Conservation (phyloP, 2,329 filamentous ascomycete species). For the Ramularia collo-cygni region DNA sequence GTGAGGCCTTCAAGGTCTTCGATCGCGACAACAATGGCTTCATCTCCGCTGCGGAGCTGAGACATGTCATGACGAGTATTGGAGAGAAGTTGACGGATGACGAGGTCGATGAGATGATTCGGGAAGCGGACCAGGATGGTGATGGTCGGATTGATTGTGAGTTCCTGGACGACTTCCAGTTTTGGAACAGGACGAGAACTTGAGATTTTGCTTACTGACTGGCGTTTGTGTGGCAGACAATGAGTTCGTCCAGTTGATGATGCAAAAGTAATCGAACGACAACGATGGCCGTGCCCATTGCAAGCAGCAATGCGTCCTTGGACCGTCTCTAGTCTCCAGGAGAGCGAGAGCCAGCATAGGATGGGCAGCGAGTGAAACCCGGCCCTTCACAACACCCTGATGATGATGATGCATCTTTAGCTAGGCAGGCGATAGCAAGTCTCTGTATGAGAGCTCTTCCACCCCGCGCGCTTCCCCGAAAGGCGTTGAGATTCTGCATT, state of each 20-base stretch:
- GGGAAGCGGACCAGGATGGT: constrained; percentile 58
- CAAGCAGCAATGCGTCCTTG: not conserved
- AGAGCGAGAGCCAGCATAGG: not conserved
- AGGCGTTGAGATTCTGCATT: no score
- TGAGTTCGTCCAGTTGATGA: constrained; percentile 51
- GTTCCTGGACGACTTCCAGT: no score
- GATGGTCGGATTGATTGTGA: constrained; percentile 59
- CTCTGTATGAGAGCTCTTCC: no score
- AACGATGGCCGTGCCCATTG: not conserved
- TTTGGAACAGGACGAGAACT: no score
- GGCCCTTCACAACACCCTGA: not conserved
- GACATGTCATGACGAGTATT: constrained; percentile 57
- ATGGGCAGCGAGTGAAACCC: not conserved
- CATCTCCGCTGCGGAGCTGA: constrained; percentile 56
- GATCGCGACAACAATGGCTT: constrained; percentile 60
- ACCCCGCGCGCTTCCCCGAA: no score
- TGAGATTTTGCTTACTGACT: constrained; percentile 1
- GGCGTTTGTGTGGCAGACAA: constrained; percentile 46
- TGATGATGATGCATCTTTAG: constrained; percentile 1
- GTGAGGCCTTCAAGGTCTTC: constrained; percentile 60
- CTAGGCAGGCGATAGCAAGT: constrained; percentile 2
- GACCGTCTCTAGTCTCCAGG: not conserved
- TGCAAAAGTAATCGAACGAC: constrained; percentile 44
- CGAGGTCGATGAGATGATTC: constrained; percentile 60
- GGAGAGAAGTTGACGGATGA: constrained; percentile 59